Percentiles rank a stretch among this genome's conserved stretches.
phyloP scores from a whole-genome alignment of 345 rosid species.

The Syzygium aromaticum region DNA sequence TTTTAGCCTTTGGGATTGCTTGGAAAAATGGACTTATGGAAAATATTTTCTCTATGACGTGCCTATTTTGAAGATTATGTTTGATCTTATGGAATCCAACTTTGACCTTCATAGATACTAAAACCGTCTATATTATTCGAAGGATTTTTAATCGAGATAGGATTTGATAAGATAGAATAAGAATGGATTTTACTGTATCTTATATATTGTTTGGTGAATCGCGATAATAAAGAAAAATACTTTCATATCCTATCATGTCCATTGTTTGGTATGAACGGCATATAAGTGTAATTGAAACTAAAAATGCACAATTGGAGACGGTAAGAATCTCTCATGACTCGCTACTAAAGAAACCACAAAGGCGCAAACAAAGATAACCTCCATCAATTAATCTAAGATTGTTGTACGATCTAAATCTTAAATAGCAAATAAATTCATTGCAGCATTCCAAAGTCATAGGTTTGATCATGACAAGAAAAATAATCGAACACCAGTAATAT shows the following conservation, averaged over 20 bases:
- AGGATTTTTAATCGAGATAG: not conserved
- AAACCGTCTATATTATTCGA: not conserved
- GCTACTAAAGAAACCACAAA: not conserved
- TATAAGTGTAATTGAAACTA: not conserved
- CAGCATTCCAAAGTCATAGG: not conserved
- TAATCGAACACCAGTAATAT: too few relatives aligned
- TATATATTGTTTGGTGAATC: too few relatives aligned
- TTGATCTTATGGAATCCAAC: not conserved
- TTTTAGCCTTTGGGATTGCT: not conserved
- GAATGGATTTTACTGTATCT: not conserved
- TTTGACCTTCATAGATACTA: not conserved
- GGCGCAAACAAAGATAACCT: not conserved
- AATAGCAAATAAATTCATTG: not conserved
- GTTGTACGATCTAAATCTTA: not conserved
- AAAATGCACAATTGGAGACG: not conserved
- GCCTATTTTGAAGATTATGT: not conserved
- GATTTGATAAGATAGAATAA: too few relatives aligned
- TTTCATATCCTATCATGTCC: not conserved
- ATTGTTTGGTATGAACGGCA: not conserved
- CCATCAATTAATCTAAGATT: not conserved
- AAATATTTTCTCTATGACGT: not conserved
- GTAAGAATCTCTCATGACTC: not conserved
- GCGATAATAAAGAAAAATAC: rapidly evolving
- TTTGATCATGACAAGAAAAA: not conserved
- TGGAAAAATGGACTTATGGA: not conserved